A percentile compares a stretch with the other conserved stretches of the same genome.
Conservation (phyloP, 306 rosid species). For the Citrullus mucosospermus region DNA sequence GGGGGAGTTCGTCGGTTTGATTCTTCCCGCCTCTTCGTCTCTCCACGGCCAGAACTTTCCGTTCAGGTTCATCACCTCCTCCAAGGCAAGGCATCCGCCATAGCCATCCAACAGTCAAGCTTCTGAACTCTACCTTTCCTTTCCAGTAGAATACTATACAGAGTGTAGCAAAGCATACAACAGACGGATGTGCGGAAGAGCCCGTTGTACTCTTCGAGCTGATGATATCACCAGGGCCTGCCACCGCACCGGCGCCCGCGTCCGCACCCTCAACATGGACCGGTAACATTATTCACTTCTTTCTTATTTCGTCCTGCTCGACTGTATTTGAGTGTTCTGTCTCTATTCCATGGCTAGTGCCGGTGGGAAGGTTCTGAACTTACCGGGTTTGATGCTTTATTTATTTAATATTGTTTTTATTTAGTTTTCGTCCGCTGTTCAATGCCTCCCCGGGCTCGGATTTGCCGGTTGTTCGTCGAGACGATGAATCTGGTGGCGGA, state of each 20-base stretch:
- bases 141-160: neutral
- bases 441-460: constrained; percentile 68
- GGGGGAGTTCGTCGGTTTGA: no score
- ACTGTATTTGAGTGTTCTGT: neutral
- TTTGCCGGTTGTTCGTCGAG: constrained; percentile 65
- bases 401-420: neutral
- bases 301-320: neutral
- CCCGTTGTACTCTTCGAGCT: constrained; percentile 49
- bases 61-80: neutral
- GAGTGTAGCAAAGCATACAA: neutral
- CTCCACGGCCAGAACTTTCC: neutral
- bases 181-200: constrained; percentile 67
- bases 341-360: neutral
- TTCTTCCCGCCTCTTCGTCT: neutral
- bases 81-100: neutral
- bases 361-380: neutral
- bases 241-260: constrained; percentile 24
- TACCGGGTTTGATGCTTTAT: neutral
- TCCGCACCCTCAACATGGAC: constrained; percentile 44
- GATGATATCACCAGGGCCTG: constrained; percentile 65
- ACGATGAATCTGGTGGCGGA: constrained; percentile 37
- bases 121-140: neutral
- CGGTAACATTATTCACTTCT: constrained; percentile 19
- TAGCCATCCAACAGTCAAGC: neutral
- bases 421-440: constrained; percentile 57